Base-by-base conservation (phyloP, 23 red algal genomes). In the Gracilariopsis chorda region DNA sequence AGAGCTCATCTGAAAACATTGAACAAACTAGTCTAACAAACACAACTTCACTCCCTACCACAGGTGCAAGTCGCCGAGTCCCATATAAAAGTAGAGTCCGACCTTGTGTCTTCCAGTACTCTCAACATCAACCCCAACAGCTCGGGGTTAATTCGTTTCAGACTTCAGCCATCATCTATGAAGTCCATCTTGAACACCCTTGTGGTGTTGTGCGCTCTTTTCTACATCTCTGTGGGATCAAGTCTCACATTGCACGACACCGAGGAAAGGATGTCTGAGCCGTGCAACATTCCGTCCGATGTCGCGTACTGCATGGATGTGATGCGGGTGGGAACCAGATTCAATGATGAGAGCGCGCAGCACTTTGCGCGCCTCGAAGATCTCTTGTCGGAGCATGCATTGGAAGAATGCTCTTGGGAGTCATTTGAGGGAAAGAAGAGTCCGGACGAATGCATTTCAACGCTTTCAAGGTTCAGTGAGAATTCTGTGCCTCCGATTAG, bases 271-370 rank as follows among this genome's bases (percentile, higher is more conserved):
- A 45, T 28, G 20, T 36, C 67, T 1, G 67, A 73, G 17, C 23
- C 20, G 1, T 73, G 67, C 17, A 42, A 73, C 28, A 37, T 73
- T 32, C 67, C 67, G 21, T 46, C 67, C 4, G 67, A 73, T 73
- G 67, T 73, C n/a, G 67, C 67, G 2, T 73, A 73, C 67, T 73
- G 67, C 40, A 73, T 73, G 67, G 67, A 73, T 46, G 67, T 73
- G 67, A 73, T 73, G 67, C 67, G 67, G 23, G 67, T 73, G 30
- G 67, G 67, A 27, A 45, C 67, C 5, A 44, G 10, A 23, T 73
- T 73, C 37, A 46, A 73, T 25, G 67, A 46, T 46, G 9, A 44
- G 20, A 73, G 39, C 20, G 37, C 67, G 7, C 39, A 73, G 20
- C 67, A 73, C 11, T 73, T 73, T 23, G 67, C 28, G 0, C 67